Conservation (phyloP, 129 eudicot species). For the Helianthus tuberosus region DNA sequence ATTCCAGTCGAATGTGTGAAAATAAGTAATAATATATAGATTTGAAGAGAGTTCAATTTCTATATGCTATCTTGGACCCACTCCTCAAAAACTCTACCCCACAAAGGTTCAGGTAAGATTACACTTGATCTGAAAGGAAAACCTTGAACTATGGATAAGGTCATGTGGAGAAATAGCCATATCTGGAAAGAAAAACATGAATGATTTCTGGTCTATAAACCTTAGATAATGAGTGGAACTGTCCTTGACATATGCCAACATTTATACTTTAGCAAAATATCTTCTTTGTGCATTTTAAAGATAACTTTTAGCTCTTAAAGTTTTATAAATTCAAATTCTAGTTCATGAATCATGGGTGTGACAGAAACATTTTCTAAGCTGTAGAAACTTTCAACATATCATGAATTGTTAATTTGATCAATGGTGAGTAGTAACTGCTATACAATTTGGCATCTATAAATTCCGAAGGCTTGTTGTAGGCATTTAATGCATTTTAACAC, state of each 20-base stretch:
- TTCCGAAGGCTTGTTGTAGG: neutral
- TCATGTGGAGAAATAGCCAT: neutral
- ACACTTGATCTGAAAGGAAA: constrained; percentile 11
- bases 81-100: neutral
- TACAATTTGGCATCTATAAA: neutral
- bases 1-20: neutral
- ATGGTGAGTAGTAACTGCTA: neutral
- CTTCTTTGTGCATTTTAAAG: neutral
- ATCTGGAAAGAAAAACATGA: constrained; percentile 7
- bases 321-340: neutral
- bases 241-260: neutral
- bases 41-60: neutral
- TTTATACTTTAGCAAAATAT: neutral
- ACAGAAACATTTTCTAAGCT: neutral
- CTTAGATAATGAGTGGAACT: constrained; percentile 1
- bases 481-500: no score
- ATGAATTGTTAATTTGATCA: neutral
- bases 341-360: neutral
- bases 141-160: constrained; percentile 11
- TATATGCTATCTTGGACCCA: constrained; percentile 8
- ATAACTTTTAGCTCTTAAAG: neutral
- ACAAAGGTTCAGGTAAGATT: constrained; percentile 11
- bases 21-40: neutral
- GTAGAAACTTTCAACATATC: neutral
- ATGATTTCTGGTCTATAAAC: neutral